phyloP scores from a whole-genome alignment of 257 asterid species.

The Cordia subcordata region DNA sequence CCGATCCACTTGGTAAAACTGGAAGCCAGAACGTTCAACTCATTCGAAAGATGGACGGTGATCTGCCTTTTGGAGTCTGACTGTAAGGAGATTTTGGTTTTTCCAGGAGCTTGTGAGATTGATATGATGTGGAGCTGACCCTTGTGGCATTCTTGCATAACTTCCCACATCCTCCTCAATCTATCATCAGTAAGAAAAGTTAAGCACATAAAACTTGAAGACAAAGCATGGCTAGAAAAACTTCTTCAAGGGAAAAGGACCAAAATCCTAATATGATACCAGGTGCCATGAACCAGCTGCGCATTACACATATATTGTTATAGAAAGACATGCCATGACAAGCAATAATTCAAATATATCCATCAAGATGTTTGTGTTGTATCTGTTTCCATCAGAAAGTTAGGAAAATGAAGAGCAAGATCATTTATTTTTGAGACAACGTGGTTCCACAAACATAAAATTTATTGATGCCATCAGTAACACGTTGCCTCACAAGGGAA shows the following conservation, averaged over 20 bases:
- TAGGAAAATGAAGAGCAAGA: too few relatives aligned
- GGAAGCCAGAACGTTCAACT: constrained; percentile 47
- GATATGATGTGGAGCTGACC: constrained; percentile 77
- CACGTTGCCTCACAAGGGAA: too few relatives aligned
- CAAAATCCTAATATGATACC: background rate
- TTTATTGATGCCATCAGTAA: too few relatives aligned
- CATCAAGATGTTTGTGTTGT: too few relatives aligned
- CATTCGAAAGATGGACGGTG: constrained; percentile 48
- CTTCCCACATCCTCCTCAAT: constrained; percentile 87
- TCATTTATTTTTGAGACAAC: too few relatives aligned
- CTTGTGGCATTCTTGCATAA: constrained; percentile 76
- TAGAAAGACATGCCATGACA: too few relatives aligned
- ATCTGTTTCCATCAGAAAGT: too few relatives aligned
- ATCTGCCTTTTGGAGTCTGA: constrained; percentile 57
- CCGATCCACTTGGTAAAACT: constrained; percentile 75
- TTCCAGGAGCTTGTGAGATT: constrained; percentile 50
- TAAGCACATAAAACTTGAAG: background rate
- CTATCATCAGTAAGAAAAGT: constrained; percentile 30
- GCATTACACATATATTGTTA: too few relatives aligned
- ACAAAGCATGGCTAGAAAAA: background rate
- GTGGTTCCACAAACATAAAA: too few relatives aligned
- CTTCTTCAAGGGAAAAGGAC: background rate
- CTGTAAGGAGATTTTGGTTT: constrained; percentile 40
- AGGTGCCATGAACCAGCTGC: too few relatives aligned
- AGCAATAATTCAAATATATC: too few relatives aligned